Evolutionary conservation across 169 alveolate species (phyloP), one percentile per base, ranked within the genome.

Genomic region (Cyclospora cayetanensis): DNA sequence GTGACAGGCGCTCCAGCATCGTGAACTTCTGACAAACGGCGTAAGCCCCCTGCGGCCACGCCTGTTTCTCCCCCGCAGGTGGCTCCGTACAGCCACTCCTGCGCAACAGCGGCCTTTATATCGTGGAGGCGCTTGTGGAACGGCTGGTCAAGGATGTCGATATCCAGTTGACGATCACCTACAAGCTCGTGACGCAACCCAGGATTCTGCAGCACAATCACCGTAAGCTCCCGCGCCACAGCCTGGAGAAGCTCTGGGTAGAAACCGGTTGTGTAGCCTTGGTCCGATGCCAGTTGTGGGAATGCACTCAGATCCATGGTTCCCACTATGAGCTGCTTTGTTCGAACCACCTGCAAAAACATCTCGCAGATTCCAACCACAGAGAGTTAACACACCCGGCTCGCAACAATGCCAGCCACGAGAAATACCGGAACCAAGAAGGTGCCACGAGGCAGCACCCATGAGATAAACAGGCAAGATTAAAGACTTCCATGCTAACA

Each of bases 271-370:
- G 88, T 50, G 65, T 79, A 50, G 22, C 88, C 88, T 55, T 46
- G 88, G n/a, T 79, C 88, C 1, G 88, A 42, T 1, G 88, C 88
- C 70, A 79, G 39, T 72, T 79, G 88, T 2, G 88, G 88, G 50
- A 79, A 79, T 25, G 50, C 88, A 52, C 88, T 79, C 65, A 79
- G 50, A 52, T 79, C 88, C 88, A 79, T 79, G 37, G 88, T 79
- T 12, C 88, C 88, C 35, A 79, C 88, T 18, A 50, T 11, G 72
- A 79, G 72, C 72, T 27, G 70, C 72, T 79, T 79, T 52, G 43
- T 43, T 39, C 88, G 42, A 31, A 79, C 88, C 2, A 79, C 88
- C 88, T 79, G 88, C 12, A 50, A 1, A 2, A 18, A 2, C 63
- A 50, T 0, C 12, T 1, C 22, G 63, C 63, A 50, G 12, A 18